phyloP scores from a whole-genome alignment of 345 rosid genomes.

The Rhodamnia argentea region DNA sequence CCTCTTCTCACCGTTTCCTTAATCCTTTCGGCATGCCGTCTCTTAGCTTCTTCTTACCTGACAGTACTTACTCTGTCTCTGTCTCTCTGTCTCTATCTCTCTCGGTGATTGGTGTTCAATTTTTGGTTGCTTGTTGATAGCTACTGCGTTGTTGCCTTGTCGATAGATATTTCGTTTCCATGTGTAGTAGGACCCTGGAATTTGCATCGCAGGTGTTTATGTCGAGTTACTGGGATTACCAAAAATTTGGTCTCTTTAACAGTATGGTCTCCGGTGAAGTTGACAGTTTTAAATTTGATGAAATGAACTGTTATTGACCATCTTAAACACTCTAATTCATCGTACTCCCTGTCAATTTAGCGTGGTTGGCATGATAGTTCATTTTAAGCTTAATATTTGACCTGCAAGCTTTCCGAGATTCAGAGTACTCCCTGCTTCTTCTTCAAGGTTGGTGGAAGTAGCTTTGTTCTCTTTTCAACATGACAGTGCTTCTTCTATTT shows the following conservation, averaged over 20 bases:
- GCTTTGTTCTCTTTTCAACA: background rate
- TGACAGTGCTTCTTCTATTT: background rate
- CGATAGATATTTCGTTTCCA: background rate
- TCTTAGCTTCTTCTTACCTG: slow-evolving; percentile 77
- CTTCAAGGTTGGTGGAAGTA: background rate
- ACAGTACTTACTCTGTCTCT: slow-evolving; percentile 32
- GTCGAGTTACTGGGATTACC: background rate
- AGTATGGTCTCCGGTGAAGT: background rate
- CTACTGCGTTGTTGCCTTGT: background rate
- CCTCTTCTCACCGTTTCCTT: slow-evolving; percentile 37
- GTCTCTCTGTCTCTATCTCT: background rate
- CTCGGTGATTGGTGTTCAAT: background rate
- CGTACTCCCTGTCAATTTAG: background rate
- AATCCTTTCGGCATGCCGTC: slow-evolving; percentile 82
- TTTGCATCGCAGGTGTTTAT: background rate
- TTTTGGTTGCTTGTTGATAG: background rate
- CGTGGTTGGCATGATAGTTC: background rate
- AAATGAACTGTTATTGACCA: background rate
- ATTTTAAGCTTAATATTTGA: background rate
- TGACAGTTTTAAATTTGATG: background rate
- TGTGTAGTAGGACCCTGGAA: background rate
- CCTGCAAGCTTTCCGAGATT: background rate
- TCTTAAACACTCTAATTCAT: background rate
- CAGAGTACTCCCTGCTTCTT: background rate
- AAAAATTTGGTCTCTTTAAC: background rate